Conservation (phyloP, 768 basidiomycete species). For the Mycena rebaudengoi region DNA sequence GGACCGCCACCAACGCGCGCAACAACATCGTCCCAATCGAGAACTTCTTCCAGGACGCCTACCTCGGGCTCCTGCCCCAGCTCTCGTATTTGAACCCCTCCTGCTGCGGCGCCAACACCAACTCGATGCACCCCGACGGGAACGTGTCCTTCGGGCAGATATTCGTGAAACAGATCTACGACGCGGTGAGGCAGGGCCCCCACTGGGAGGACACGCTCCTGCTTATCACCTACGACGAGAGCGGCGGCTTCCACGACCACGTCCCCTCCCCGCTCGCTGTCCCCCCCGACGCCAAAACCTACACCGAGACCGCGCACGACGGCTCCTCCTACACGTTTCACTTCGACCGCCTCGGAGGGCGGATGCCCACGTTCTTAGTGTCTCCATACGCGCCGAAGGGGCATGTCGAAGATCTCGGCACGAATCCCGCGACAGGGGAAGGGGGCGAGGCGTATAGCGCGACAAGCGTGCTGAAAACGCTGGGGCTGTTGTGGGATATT, state of each 20-base stretch:
- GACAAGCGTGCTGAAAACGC: conserved; percentile 29
- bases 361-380: conserved; percentile 37
- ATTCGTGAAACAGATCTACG: conserved; percentile 40
- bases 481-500: conserved; percentile 29
- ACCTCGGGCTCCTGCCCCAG: conserved; percentile 34
- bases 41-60: conserved; percentile 40
- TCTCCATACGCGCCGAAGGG: conserved; percentile 34
- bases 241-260: conserved; percentile 44
- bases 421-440: conserved; percentile 28
- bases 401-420: conserved; percentile 33
- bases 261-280: conserved; percentile 40
- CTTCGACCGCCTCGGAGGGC: conserved; percentile 38
- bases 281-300: conserved; percentile 34
- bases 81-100: conserved; percentile 39
- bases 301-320: conserved; percentile 36
- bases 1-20: conserved; percentile 27
- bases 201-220: conserved; percentile 41
- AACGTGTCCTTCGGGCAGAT: conserved; percentile 36
- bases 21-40: conserved; percentile 33
- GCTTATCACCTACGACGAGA: conserved; percentile 43
- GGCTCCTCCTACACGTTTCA: conserved; percentile 32
- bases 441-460: conserved; percentile 29
- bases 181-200: conserved; percentile 37
- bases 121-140: conserved; percentile 37
- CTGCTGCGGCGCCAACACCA: conserved; percentile 29